Base-by-base conservation (phyloP, 1,139 yeast genomes). In the Maudiozyma humilis region DNA sequence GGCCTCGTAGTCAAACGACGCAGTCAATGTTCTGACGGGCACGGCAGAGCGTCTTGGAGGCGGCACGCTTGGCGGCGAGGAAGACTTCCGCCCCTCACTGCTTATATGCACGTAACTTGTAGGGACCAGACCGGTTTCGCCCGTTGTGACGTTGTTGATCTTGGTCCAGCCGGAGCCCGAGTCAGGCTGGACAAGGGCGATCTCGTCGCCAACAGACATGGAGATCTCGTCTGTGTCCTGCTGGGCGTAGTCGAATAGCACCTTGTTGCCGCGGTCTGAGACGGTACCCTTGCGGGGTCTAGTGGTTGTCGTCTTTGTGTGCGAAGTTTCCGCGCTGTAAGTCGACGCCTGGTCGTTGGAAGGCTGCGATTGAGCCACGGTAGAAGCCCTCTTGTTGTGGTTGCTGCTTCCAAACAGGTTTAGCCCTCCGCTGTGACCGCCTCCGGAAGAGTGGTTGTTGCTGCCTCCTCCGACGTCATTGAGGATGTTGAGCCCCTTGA, bases 81-180 rank as follows among this genome's bases (percentile, higher is more conserved):
- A 44, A 1, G 38, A 13, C n/a, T 48, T 47, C 17, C 52, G 44
- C 16, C 47, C 45, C 27, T 50, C 48, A 16, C 53, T 48, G 25
- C 57, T 54, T 2, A 82, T 63, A 51, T 80, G 80, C n/a, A 89
- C 65, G 57, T 93, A 93, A 1, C 84, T 66, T 0, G 95, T 79
- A 1, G 99, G 99, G 2, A 89, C 96, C 27, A 91, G 69, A 0
- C 99, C 99, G 41, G 67, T 67, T 10, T 63, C 49, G 52, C 82
- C 70, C 42, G 68, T 52, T 40, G 63, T 42, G 45, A 49, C 40
- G 40, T 68, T 63, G 44, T 64, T 50, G 54, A 82, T 76, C 53
- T 66, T 64, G 1, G 95, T 82, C 99, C 99, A 93, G 0, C 99
- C 99, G 6, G 91, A 80, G 0, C 96, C 96, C 53, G 85, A 91